phyloP scores from a whole-genome alignment of 345 rosid species.

The Zanthoxylum bungeanum region DNA sequence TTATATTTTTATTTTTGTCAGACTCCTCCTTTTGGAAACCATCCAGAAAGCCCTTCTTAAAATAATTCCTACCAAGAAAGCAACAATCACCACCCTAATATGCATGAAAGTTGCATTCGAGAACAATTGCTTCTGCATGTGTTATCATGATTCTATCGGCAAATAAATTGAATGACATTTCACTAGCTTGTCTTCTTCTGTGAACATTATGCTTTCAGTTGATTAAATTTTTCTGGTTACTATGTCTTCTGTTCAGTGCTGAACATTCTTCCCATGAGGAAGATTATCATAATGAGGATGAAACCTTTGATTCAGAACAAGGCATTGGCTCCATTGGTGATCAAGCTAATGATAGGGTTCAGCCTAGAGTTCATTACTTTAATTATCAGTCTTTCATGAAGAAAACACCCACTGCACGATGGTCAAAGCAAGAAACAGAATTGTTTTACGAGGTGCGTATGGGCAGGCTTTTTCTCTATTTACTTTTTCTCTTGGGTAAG shows the following conservation, averaged over 20 bases:
- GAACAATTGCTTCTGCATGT: neutral
- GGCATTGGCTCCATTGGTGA: conserved; percentile 17
- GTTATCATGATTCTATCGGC: neutral
- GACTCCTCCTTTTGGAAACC: neutral
- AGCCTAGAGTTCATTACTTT: conserved; percentile 28
- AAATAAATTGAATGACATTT: neutral
- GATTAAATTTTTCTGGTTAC: conserved; percentile 7
- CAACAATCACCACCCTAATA: neutral
- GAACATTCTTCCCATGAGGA: conserved; percentile 31
- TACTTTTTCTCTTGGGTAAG: no score
- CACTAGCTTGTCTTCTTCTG: neutral
- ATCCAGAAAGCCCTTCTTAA: neutral
- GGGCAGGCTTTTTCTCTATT: neutral
- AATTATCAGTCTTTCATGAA: conserved; percentile 75
- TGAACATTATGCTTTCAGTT: neutral
- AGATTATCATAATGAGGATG: conserved; percentile 36
- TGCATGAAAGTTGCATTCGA: neutral
- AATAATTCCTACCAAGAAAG: neutral
- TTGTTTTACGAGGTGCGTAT: conserved; percentile 65
- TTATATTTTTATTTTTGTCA: no score
- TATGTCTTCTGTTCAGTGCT: conserved; percentile 32
- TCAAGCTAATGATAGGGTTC: conserved; percentile 17
- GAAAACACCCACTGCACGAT: conserved; percentile 53
- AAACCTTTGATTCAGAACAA: conserved; percentile 33
- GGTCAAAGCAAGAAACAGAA: conserved; percentile 85